A percentile compares a stretch with the other conserved stretches of the same genome.
phyloP scores from a whole-genome alignment of 805 yeast genomes.

The Hanseniaspora lachancei region DNA sequence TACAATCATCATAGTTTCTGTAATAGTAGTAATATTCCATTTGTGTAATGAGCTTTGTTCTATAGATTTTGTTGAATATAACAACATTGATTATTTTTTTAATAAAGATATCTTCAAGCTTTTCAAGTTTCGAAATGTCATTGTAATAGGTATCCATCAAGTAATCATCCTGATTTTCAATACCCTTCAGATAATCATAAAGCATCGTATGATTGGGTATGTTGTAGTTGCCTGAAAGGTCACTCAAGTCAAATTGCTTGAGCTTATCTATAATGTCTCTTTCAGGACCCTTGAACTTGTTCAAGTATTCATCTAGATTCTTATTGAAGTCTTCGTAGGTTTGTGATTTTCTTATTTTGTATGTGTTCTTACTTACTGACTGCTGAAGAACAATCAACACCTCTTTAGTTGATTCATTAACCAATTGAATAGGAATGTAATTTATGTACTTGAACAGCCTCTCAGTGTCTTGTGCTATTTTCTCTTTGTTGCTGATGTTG shows the following conservation, averaged over 20 bases:
- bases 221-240: slow-evolving; percentile 2
- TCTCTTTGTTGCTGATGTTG: neutral
- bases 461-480: neutral
- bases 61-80: slow-evolving; percentile 4
- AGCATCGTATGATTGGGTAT: slow-evolving; percentile 5
- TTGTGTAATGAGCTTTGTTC: slow-evolving; percentile 10
- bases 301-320: neutral
- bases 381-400: slow-evolving; percentile 6
- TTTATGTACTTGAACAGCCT: slow-evolving; percentile 1
- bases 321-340: neutral
- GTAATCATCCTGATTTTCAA: neutral
- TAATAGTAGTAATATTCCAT: slow-evolving; percentile 12
- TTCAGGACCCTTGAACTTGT: slow-evolving; percentile 8
- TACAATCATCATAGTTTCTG: neutral
- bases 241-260: slow-evolving; percentile 2
- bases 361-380: slow-evolving; percentile 5
- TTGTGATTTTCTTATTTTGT: slow-evolving; percentile 10
- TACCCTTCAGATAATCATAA: neutral
- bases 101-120: neutral
- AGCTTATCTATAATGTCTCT: slow-evolving; percentile 4
- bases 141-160: neutral
- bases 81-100: neutral
- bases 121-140: neutral
- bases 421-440: slow-evolving; percentile 6
- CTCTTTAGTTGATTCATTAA: neutral